These are phyloP conservation scores for Cladophialophora immunda DNA, from an alignment of 2,329 filamentous ascomycete genomes.

Conservation along the genomic window DNA sequence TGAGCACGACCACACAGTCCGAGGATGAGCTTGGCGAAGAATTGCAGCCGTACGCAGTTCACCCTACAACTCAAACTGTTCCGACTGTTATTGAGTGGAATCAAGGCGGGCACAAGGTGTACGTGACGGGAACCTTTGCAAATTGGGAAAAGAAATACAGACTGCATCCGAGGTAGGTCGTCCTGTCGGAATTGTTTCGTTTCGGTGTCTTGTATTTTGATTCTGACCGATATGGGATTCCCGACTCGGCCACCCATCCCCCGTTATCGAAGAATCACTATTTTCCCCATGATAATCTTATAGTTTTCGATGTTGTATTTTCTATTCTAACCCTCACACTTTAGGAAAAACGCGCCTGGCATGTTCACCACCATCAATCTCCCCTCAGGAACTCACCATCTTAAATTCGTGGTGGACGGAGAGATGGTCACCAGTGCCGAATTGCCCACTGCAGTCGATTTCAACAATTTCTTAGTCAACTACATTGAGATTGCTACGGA, in stretches of 20 bases:
- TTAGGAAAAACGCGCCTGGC: conserved; percentile 55
- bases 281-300: neutral
- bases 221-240: conserved; percentile 7
- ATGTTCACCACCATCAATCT: conserved; percentile 83
- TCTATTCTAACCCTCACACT: neutral
- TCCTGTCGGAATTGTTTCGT: conserved; percentile 26
- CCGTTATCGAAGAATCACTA: conserved; percentile 9
- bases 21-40: conserved; percentile 80
- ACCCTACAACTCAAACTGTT: conserved; percentile 74
- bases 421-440: conserved; percentile 89
- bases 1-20: conserved; percentile 69
- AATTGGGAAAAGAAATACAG: conserved; percentile 96
- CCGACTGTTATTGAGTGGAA: conserved; percentile 88
- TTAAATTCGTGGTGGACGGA: conserved; percentile 94
- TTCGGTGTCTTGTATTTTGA: conserved; percentile 29
- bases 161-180: conserved; percentile 81
- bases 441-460: conserved; percentile 94
- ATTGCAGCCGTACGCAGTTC: conserved; percentile 67
- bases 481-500: conserved; percentile 93
- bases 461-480: conserved; percentile 97
- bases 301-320: neutral
- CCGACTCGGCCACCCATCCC: conserved; percentile 11
- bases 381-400: conserved; percentile 91
- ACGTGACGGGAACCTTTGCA: conserved; percentile 93
- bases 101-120: conserved; percentile 84